A percentile compares a stretch with the other conserved stretches of the same genome.
phyloP scores from a whole-genome alignment of 768 basidiomycete species.

The Glaciozyma martinii region DNA sequence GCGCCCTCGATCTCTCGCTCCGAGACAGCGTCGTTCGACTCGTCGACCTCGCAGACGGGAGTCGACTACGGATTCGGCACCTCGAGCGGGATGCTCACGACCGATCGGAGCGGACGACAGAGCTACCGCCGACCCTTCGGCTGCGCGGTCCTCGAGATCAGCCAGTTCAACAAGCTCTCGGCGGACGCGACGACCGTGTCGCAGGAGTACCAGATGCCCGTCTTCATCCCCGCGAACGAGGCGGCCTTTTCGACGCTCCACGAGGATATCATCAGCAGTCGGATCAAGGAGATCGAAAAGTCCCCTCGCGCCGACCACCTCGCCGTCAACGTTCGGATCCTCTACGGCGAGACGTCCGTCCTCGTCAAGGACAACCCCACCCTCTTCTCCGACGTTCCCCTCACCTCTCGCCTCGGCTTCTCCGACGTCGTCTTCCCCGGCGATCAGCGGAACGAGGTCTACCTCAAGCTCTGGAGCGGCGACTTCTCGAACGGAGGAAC shows the following conservation, averaged over 20 bases:
- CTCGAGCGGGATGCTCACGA: constrained; percentile 14
- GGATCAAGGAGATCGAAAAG: constrained; percentile 70
- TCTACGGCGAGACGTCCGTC: constrained; percentile 67
- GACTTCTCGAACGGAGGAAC: constrained; percentile 50
- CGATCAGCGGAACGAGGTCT: constrained; percentile 84
- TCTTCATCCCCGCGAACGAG: constrained; percentile 74
- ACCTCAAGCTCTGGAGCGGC: constrained; percentile 91
- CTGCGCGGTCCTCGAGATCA: constrained; percentile 84
- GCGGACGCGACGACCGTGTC: constrained; percentile 55
- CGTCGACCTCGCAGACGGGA: background rate
- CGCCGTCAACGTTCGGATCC: constrained; percentile 73
- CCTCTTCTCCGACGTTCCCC: constrained; percentile 67
- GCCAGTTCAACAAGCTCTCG: constrained; percentile 54
- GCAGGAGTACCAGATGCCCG: constrained; percentile 76
- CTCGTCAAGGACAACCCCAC: constrained; percentile 72
- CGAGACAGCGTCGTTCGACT: constrained; percentile 13
- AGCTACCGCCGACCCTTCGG: constrained; percentile 78
- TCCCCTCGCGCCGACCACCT: constrained; percentile 78
- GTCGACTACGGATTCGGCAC: background rate
- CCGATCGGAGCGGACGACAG: constrained; percentile 22
- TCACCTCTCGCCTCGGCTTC: constrained; percentile 80
- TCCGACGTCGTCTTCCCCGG: constrained; percentile 94
- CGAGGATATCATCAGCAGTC: constrained; percentile 80
- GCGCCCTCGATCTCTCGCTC: background rate
- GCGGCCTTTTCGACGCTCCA: constrained; percentile 84